Evolutionary conservation across 1,284 basidiomycete species (phyloP).

Genomic region (Trametes sp.): DNA sequence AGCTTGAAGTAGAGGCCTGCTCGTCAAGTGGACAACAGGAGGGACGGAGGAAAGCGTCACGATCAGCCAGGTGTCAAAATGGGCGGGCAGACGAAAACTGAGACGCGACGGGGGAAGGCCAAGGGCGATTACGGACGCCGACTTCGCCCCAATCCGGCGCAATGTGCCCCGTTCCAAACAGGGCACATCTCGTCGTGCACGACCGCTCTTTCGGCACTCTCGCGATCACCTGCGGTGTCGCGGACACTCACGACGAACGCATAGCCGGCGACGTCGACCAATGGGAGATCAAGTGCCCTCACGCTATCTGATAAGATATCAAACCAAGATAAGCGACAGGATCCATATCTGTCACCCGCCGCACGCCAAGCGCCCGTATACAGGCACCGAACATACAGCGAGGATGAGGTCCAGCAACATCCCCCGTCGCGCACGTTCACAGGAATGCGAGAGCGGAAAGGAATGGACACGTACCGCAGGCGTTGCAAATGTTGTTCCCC

Average conservation of each 20-base stretch:
- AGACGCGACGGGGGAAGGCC: slow-evolving; percentile 11
- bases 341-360: slow-evolving; percentile 16
- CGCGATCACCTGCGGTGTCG: slow-evolving; percentile 18
- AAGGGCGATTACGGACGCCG: slow-evolving; percentile 5
- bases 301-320: slow-evolving; percentile 36
- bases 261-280: slow-evolving; percentile 21
- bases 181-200: slow-evolving; percentile 4
- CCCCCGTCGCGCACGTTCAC: slow-evolving; percentile 20
- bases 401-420: slow-evolving; percentile 7
- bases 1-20: slow-evolving; percentile 97
- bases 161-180: slow-evolving; percentile 13
- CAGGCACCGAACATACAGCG: slow-evolving; percentile 7
- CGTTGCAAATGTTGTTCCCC: slow-evolving; percentile 93
- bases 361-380: slow-evolving; percentile 16
- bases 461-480: slow-evolving; percentile 77
- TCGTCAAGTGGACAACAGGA: slow-evolving; percentile 22
- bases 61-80: slow-evolving; percentile 23
- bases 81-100: slow-evolving; percentile 16
- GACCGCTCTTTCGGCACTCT: slow-evolving; percentile 18
- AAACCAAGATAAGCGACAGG: slow-evolving; percentile 22
- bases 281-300: slow-evolving; percentile 25
- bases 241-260: slow-evolving; percentile 25
- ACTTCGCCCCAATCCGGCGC: slow-evolving; percentile 3
- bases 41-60: slow-evolving; percentile 26
- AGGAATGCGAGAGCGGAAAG: slow-evolving; percentile 22